Conservation (phyloP, 495 filamentous ascomycete genomes). For the Penicillium arizonense region DNA sequence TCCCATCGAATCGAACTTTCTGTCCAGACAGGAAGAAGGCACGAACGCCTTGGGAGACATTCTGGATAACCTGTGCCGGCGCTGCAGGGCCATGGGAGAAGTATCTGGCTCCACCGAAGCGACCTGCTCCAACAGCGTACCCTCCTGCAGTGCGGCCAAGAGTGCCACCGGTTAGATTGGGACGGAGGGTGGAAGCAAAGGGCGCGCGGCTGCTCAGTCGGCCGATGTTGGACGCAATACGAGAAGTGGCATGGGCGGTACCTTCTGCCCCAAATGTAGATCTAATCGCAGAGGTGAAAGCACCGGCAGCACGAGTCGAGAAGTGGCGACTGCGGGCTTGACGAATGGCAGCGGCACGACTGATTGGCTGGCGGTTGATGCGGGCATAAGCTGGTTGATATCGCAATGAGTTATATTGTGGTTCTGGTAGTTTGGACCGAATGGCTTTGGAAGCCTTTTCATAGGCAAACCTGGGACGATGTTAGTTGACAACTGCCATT, state of each 20-base stretch:
- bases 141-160: constrained; percentile 83
- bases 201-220: constrained; percentile 71
- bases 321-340: constrained; percentile 73
- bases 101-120: constrained; percentile 71
- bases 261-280: constrained; percentile 55
- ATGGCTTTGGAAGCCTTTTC: constrained; percentile 61
- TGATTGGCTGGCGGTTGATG: constrained; percentile 65
- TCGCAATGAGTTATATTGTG: constrained; percentile 38
- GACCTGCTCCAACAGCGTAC: constrained; percentile 70
- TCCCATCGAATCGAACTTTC: constrained; percentile 79
- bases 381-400: constrained; percentile 55
- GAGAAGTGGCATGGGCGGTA: constrained; percentile 64
- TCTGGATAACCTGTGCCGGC: constrained; percentile 88
- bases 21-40: constrained; percentile 87
- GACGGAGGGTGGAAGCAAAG: constrained; percentile 86
- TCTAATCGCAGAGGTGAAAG: constrained; percentile 58
- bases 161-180: constrained; percentile 87
- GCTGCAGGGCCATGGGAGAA: constrained; percentile 86
- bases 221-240: constrained; percentile 63
- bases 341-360: constrained; percentile 67
- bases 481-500: constrained; percentile 22
- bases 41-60: constrained; percentile 86
- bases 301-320: constrained; percentile 63
- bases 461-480: constrained; percentile 55
- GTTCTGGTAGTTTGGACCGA: constrained; percentile 58